phyloP scores from a whole-genome alignment of 2,329 filamentous ascomycete species.

The Metarhizium album region DNA sequence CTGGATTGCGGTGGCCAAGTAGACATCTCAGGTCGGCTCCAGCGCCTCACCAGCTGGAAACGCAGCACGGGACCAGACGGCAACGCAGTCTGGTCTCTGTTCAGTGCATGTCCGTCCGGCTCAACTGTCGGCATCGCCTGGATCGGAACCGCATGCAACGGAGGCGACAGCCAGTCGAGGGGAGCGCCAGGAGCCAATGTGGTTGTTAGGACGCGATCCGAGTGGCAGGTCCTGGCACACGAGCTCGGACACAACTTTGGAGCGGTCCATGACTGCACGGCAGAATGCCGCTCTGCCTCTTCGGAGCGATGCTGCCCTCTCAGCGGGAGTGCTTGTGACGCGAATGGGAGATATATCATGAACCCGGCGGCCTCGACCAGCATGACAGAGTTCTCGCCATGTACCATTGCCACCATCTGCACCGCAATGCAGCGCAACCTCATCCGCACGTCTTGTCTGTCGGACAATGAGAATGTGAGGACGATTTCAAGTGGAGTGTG shows the following conservation, averaged over 20 bases:
- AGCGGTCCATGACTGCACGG: constrained; percentile 76
- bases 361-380: constrained; percentile 65
- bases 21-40: constrained; percentile 62
- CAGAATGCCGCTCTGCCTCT: constrained; percentile 45
- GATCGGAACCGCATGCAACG: constrained; percentile 67
- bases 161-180: constrained; percentile 23
- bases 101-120: constrained; percentile 64
- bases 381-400: constrained; percentile 67
- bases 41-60: constrained; percentile 74
- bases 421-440: constrained; percentile 63
- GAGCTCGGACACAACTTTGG: constrained; percentile 82
- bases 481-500: constrained; percentile 70
- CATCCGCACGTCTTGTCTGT: constrained; percentile 61
- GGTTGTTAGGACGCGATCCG: constrained; percentile 61
- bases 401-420: constrained; percentile 79
- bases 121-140: constrained; percentile 77
- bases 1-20: constrained; percentile 49
- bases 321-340: constrained; percentile 52
- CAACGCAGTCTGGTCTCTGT: constrained; percentile 79
- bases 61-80: constrained; percentile 52
- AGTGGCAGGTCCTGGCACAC: constrained; percentile 87
- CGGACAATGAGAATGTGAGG: constrained; percentile 62
- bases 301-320: constrained; percentile 60
- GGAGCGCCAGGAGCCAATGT: constrained; percentile 48
- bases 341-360: constrained; percentile 69